Evolutionary conservation across 176 grass and related monocot species (phyloP), one percentile per base, ranked within the genome.

Genomic region (Lolium rigidum): DNA sequence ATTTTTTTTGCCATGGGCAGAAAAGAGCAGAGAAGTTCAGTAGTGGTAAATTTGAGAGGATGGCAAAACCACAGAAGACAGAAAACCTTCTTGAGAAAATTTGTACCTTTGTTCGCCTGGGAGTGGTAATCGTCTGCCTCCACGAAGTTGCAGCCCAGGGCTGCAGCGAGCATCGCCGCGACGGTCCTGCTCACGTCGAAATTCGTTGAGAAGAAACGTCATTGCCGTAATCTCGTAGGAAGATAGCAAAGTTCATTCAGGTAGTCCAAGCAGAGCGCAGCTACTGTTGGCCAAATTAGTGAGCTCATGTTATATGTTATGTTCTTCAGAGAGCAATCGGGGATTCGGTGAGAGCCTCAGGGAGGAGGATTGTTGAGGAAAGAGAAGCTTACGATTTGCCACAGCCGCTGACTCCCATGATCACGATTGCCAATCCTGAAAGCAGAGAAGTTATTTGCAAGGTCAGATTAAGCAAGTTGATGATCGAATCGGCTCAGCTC

Each of bases 71-170:
- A 54, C 3, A 54, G 4, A 17, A 51, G 15, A 75, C 20, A 15
- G 22, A 77, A 77, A 35, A 35, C 3, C 2, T 0, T 62, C 9
- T 28, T 3, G 4, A 16, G 47, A 41, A 48, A 2, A 4, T 5
- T 5, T 14, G 35, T 14, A 95, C 94, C 97, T 95, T 95, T 98
- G 86, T 92, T 98, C 62, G 82, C 80, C n/a, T 86, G 82, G 10
- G 94, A 90, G 83, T 98, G 97, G 83, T 91, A 87, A 80, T 95
- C 93, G 69, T 98, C 97, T 56, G 92, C 93, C 84, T 98, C 93
- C 71, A 98, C 66, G 86, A 98, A 95, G 78, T 68, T 91, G 82
- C 90, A 94, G 28, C 84, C 74, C 61, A 95, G 47, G 12, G 90
- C 43, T 55, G 85, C 74, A 4, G 93, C 90, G 48, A 98, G 90